Base-by-base conservation (phyloP, 768 basidiomycete genomes). In the Podaxis rugospora region DNA sequence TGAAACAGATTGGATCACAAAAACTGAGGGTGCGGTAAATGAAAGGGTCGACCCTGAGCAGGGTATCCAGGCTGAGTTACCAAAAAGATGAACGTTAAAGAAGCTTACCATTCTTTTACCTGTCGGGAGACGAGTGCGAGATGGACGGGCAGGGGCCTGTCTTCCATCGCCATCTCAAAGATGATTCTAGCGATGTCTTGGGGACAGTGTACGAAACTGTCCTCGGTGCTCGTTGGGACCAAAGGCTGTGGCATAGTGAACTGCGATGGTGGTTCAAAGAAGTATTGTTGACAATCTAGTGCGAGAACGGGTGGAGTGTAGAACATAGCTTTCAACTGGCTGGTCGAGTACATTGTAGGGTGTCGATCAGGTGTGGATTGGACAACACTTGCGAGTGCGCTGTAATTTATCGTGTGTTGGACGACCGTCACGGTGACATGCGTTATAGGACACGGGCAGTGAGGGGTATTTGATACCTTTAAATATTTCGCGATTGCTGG, bases 41-140 rank as follows among this genome's bases (percentile, higher is more conserved):
- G 13, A 51, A 51, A 14, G 40, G 40, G n/a, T 42, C 40, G 14
- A 42, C 13, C 40, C 40, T 42, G 40, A 18, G 40, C n/a, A 42
- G 13, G 14, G 40, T 16, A 13, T 42, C 7, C 2, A 6, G 40
- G 4, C 14, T 42, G 40, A 18, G 40, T 16, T 13, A 9, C 13
- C 14, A 42, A 13, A 42, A 18, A 13, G 40, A 42, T 13, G 13
- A 18, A 13, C 13, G 21, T 36, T 55, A 11, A 82, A 95, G 55
- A 92, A 16, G 14, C 50, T 13, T 9, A 35, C 50, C 50, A 51
- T 51, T 16, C 50, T n/a, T 21, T 27, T 28, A 51, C 50, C 50
- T 51, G 50, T n/a, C 28, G 50, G 10, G 50, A 51, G n/a, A 51
- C 50, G 11, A 51, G 27, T 11, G 28, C 27, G 23, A 51, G 11